Evolutionary conservation across 2,329 filamentous ascomycete species (phyloP), one percentile per base, ranked within the genome.

Genomic region (Aspergillus quadrilineatus): DNA sequence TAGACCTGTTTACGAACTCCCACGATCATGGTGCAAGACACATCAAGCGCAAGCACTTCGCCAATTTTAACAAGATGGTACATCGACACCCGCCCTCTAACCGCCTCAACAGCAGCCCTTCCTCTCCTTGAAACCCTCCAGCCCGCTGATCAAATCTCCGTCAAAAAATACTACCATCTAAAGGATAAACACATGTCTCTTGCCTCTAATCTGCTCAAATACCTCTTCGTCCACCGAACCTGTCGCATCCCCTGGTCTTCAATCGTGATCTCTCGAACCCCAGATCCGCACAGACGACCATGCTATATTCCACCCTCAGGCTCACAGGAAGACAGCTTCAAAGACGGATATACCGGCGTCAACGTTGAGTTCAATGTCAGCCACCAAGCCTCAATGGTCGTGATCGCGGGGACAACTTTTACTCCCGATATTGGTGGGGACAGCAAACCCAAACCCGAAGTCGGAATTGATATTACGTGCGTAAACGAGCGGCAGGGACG

Each of bases 391-490:
- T 84, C 82, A 0, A 72, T 88, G 3, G 82, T 86, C n/a, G 78
- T 79, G 0, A 71, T 88, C 4, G 80, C 85, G 1, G 83, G 85
- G 10, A 77, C 74, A 17, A 61, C 69, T 7, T 67, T 67, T 6
- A 66, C 62, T 32, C 46, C 14, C 4, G 51, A 39, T 30, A 53
- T 3, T 22, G 22, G 22, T 22, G 22, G 55, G 32, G 52, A 36
- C 22, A 22, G 22, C 22, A 22, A 22, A 22, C 57, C 56, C 32
- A 62, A 56, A 50, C 62, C 71, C 71, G 3, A 82, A 55, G 75
- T 87, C 0, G 85, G 85, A 14, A 79, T 85, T 7, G 85, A 88
- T 66, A 81, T 88, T 17, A 84, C 85, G 4, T 85, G 82, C 65
- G 81, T 84, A 12, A 82, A 86, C 58, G 84, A 87, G 34, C 69